These are phyloP conservation scores for Spathaspora hagerdaliae DNA, from an alignment of 805 yeast species.

Conservation along the genomic window DNA sequence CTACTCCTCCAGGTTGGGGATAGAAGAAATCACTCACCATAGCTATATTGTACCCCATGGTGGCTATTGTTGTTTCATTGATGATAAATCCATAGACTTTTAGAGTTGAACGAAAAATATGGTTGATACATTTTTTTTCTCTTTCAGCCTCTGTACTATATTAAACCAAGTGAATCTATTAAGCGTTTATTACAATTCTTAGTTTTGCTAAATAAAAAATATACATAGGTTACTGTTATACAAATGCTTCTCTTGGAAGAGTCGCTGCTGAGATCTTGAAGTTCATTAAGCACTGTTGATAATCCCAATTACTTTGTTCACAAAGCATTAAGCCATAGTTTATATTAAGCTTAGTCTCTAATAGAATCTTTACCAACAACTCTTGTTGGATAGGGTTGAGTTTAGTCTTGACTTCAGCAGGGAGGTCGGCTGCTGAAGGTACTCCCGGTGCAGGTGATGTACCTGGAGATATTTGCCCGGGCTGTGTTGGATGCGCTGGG, in stretches of 20 bases:
- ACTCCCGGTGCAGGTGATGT: conserved; percentile 12
- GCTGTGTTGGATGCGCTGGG: conserved; percentile 11
- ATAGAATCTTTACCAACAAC: conserved; percentile 58
- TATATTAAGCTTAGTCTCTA: conserved; percentile 72
- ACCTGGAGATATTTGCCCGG: conserved; percentile 13
- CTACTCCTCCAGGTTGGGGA: conserved; percentile 99
- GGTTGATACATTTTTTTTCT: not conserved
- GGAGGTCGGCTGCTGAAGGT: conserved; percentile 40
- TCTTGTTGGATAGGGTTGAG: conserved; percentile 57
- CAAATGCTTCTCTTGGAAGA: conserved; percentile 40
- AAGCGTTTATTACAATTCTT: too few species aligned
- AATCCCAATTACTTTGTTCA: conserved; percentile 85
- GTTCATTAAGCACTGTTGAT: conserved; percentile 60
- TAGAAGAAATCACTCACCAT: conserved; percentile 97
- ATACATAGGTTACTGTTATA: not conserved
- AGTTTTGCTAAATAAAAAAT: too few species aligned
- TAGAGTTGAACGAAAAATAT: too few species aligned
- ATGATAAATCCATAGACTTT: too few species aligned
- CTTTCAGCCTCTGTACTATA: too few species aligned
- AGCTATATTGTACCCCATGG: conserved; percentile 34
- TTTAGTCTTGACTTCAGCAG: conserved; percentile 51
- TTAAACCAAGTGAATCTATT: too few species aligned
- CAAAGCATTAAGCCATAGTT: conserved; percentile 79
- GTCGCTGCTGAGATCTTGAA: conserved; percentile 65
- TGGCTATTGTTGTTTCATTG: conserved; percentile 1